phyloP scores from a whole-genome alignment of 768 basidiomycete species.

The Mycena alexandri region DNA sequence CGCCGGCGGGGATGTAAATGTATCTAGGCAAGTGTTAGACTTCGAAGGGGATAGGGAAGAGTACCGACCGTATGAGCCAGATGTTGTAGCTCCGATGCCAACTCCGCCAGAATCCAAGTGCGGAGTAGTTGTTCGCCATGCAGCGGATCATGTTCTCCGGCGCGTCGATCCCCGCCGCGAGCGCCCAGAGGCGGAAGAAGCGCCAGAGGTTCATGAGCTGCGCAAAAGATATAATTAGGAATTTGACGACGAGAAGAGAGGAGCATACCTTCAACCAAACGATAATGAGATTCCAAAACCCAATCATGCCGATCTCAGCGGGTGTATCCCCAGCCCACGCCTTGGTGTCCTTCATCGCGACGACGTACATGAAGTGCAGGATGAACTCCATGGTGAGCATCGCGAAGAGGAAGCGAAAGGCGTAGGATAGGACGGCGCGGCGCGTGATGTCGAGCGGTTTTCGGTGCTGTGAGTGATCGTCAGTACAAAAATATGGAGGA shows the following conservation, averaged over 20 bases:
- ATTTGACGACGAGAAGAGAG: slow-evolving; percentile 30
- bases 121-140: slow-evolving; percentile 97
- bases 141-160: slow-evolving; percentile 99
- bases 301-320: slow-evolving; percentile 89
- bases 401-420: slow-evolving; percentile 76
- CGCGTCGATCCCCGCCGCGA: slow-evolving; percentile 89
- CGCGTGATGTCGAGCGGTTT: slow-evolving; percentile 62
- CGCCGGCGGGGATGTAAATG: slow-evolving; percentile 94
- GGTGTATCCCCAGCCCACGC: slow-evolving; percentile 87
- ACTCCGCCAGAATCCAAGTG: slow-evolving; percentile 92
- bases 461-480: slow-evolving; percentile 62
- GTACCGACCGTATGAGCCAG: slow-evolving; percentile 85
- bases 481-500: slow-evolving; percentile 2
- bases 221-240: background rate
- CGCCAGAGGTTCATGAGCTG: slow-evolving; percentile 96
- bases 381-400: slow-evolving; percentile 91
- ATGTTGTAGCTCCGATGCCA: slow-evolving; percentile 98
- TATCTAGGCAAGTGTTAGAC: slow-evolving; percentile 65
- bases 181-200: slow-evolving; percentile 95
- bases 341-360: slow-evolving; percentile 91
- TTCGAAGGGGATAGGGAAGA: slow-evolving; percentile 6
- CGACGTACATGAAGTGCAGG: slow-evolving; percentile 95
- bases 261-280: slow-evolving; percentile 91
- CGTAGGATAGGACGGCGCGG: slow-evolving; percentile 64
- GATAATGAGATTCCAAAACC: slow-evolving; percentile 96